Evolutionary conservation across 2,329 filamentous ascomycete genomes (phyloP), one percentile per base, ranked within the genome.

Genomic region (Xylogone sp.): DNA sequence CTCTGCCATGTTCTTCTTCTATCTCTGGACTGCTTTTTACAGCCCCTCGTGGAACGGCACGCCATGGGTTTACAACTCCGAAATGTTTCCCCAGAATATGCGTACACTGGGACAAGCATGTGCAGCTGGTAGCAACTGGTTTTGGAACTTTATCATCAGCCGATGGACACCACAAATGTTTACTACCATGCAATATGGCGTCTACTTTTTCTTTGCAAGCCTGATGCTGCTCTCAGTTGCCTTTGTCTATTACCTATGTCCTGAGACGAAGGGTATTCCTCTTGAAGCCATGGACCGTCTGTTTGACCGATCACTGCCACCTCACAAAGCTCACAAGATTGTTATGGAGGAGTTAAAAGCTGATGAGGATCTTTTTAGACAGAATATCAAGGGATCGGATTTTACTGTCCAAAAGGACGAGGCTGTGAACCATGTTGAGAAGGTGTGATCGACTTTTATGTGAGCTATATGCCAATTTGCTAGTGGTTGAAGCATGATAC

Each of bases 61-160:
- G 0, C 87, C 86, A 0, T 91, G 87, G 87, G 85, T 91, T 20
- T 71, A 88, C 62, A 88, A 88, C 72, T 77, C 77, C 0, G 86
- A 91, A 67, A 90, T 91, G 75, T 90, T 90, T 67, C 81, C 86
- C 60, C 79, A 83, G 56, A 86, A 85, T 68, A 82, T 83, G 16
- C 77, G 85, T 48, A 81, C 83, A 0, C 75, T 91, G 0, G 87
- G 86, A 1, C 87, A 90, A 63, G 86, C 87, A 9, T 86, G 78
- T 34, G 87, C 87, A 0, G 81, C 86, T 0, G 82, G 82, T 2
- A 86, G 80, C 68, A 88, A 90, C 68, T 90, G 86, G 86, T 66
- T 68, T 56, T 66, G 73, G 70, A 88, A 88, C 67, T 88, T 88
- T 65, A 75, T 88, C 63, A 79, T 88, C 57, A 77, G 77, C 0